phyloP scores from a whole-genome alignment of 352 stramenopile genomes.

The Thraustochytrium striatum region DNA sequence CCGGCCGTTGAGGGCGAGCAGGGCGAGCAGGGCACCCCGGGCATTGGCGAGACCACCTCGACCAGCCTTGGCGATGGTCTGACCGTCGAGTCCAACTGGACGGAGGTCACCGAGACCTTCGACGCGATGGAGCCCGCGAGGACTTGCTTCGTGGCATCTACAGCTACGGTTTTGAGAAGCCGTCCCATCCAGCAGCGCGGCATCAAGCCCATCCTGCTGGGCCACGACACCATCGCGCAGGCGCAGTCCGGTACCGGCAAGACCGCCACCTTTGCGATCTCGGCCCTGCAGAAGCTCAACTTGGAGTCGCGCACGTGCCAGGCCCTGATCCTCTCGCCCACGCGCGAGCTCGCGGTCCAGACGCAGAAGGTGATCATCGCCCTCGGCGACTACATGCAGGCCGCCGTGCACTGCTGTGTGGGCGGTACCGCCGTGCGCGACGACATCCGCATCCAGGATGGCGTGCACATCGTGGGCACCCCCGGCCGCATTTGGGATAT shows the following conservation, averaged over 20 bases:
- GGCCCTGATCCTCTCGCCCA: conserved; percentile 90
- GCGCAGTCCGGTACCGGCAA: conserved; percentile 87
- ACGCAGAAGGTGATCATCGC: conserved; percentile 89
- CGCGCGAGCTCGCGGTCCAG: conserved; percentile 92
- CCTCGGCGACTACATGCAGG: conserved; percentile 95
- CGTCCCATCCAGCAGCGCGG: conserved; percentile 96
- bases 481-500: conserved; percentile 95
- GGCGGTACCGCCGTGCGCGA: conserved; percentile 60
- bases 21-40: not conserved
- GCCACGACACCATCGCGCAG: conserved; percentile 93
- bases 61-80: conserved; percentile 39
- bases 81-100: conserved; percentile 51
- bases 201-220: conserved; percentile 90
- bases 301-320: conserved; percentile 83
- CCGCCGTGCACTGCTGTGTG: conserved; percentile 65
- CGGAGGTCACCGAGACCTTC: conserved; percentile 63
- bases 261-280: conserved; percentile 74
- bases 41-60: conserved; percentile 19
- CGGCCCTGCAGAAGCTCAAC: conserved; percentile 83
- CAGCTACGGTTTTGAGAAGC: conserved; percentile 90
- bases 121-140: conserved; percentile 81
- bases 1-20: not conserved
- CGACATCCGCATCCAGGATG: conserved; percentile 89
- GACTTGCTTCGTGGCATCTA: conserved; percentile 83
- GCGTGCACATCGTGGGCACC: conserved; percentile 90